These are phyloP conservation scores for Spathaspora passalidarum DNA, from an alignment of 805 yeast species.

Conservation along the genomic window DNA sequence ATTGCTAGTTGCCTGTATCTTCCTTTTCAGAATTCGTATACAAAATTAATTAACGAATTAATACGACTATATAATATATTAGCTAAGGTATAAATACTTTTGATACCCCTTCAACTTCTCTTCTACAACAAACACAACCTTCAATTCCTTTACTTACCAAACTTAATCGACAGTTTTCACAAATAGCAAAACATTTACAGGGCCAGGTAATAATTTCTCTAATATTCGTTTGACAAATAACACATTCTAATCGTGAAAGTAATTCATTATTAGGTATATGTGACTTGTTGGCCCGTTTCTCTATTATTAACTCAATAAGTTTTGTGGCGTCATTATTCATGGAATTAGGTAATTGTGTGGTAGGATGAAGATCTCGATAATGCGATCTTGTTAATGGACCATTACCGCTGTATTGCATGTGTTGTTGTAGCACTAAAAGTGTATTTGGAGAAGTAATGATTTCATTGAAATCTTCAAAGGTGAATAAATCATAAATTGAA, in stretches of 20 bases:
- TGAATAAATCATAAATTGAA: conserved; percentile 20
- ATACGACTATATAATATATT: not conserved
- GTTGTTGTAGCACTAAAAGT: conserved; percentile 24
- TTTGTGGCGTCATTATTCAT: conserved; percentile 9
- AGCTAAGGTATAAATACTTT: conserved; percentile 55
- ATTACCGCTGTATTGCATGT: conserved; percentile 19
- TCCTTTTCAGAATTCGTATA: not conserved
- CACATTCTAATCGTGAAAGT: conserved; percentile 51
- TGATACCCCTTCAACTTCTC: conserved; percentile 65
- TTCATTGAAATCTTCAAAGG: conserved; percentile 24
- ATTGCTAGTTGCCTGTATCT: too few relatives aligned
- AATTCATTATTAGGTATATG: not conserved
- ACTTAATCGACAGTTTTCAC: conserved; percentile 77
- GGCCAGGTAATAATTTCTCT: conserved; percentile 90
- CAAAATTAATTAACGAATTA: not conserved
- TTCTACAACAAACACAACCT: conserved; percentile 83
- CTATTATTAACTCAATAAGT: conserved; percentile 11
- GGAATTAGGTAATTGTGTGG: not conserved
- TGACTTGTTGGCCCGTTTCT: conserved; percentile 5
- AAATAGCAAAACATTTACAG: conserved; percentile 82
- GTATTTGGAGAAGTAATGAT: conserved; percentile 15
- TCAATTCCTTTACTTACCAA: conserved; percentile 69
- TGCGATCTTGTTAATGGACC: conserved; percentile 30
- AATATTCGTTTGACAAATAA: conserved; percentile 72
- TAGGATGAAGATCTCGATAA: conserved; percentile 16